phyloP scores from a whole-genome alignment of 768 basidiomycete species.

The Russula sp. region DNA sequence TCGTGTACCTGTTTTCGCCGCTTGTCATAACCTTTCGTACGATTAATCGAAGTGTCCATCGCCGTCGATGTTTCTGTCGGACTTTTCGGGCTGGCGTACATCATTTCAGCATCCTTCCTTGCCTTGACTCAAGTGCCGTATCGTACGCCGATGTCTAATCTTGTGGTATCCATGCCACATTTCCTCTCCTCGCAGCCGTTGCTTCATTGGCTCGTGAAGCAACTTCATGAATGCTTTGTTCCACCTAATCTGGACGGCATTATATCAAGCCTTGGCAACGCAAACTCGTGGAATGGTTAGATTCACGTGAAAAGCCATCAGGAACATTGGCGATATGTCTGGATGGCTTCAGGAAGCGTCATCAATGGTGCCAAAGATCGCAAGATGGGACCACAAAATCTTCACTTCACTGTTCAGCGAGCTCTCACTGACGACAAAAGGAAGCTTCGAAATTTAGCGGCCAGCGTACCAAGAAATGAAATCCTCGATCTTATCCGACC shows the following conservation, averaged over 20 bases:
- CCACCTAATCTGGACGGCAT: background rate
- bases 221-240: background rate
- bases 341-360: background rate
- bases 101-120: background rate
- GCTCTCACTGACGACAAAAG: background rate
- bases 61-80: background rate
- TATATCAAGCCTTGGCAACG: background rate
- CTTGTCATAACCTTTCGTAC: background rate
- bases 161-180: background rate
- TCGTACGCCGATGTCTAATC: background rate
- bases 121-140: background rate
- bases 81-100: background rate
- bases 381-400: background rate
- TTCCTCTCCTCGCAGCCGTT: background rate
- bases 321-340: background rate
- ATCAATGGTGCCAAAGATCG: background rate
- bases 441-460: background rate
- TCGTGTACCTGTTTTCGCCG: background rate
- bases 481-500: background rate
- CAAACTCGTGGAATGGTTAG: background rate
- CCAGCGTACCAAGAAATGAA: background rate
- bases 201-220: background rate
- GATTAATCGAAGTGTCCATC: background rate
- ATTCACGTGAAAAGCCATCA: background rate
- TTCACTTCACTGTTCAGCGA: background rate